These are phyloP conservation scores for Cyanidium caldarium DNA, from an alignment of 23 red algal species.

Conservation along the genomic window DNA sequence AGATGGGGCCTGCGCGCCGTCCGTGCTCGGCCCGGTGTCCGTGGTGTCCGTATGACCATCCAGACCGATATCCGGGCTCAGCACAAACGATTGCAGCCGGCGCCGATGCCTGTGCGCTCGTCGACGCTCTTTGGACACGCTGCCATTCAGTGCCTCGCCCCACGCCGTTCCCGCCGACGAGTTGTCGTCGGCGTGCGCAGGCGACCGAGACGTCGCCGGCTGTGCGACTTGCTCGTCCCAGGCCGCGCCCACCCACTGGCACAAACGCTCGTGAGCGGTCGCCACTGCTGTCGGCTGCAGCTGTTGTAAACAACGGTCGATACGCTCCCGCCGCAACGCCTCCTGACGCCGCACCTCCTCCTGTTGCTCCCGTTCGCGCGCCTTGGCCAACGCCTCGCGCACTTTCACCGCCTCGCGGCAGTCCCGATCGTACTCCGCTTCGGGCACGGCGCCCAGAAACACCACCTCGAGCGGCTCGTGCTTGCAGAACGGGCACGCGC, in stretches of 20 bases:
- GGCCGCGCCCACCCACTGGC: not conserved
- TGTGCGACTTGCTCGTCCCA: too few species aligned
- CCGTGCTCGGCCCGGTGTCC: too few species aligned
- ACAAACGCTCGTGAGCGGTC: not conserved
- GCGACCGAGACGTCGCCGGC: too few species aligned
- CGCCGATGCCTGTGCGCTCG: too few species aligned
- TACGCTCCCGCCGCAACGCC: not conserved
- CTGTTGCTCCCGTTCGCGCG: not conserved
- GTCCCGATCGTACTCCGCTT: conserved; percentile 15
- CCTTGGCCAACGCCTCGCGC: conserved; percentile 15
- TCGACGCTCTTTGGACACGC: too few species aligned
- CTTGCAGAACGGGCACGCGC: conserved; percentile 57
- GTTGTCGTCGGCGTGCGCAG: too few species aligned
- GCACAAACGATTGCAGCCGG: too few species aligned
- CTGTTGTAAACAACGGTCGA: not conserved
- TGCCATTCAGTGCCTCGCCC: too few species aligned
- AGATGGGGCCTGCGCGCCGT: too few species aligned
- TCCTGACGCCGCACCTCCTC: not conserved
- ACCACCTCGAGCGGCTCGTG: conserved; percentile 29
- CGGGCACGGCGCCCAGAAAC: conserved; percentile 11
- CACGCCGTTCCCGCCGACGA: too few species aligned
- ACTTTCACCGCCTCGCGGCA: conserved; percentile 11
- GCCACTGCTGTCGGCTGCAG: not conserved
- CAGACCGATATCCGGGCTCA: too few species aligned
- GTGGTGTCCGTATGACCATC: too few species aligned